Evolutionary conservation across 768 basidiomycete genomes (phyloP).

Genomic region (Suillus fuscotomentosus): DNA sequence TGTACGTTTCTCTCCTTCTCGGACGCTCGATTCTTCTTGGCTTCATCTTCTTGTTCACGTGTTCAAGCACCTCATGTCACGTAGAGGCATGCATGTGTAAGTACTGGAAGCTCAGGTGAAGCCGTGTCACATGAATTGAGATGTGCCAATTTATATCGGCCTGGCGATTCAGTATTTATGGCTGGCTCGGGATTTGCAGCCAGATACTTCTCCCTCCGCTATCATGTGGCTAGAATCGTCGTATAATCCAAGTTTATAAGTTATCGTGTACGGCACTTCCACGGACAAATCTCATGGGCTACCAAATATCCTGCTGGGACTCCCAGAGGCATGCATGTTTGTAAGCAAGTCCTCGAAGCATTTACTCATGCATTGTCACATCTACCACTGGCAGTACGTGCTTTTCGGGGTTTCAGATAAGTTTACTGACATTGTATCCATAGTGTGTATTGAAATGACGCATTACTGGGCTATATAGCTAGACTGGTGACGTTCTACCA

Average conservation of each 20-base stretch:
- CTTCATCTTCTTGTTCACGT: not conserved
- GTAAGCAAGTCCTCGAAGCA: constrained; percentile 9
- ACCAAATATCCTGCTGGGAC: constrained; percentile 10
- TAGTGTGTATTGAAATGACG: constrained; percentile 13
- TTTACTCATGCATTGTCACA: not conserved
- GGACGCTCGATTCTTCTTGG: too few relatives aligned
- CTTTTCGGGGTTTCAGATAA: not conserved
- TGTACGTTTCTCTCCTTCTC: too few relatives aligned
- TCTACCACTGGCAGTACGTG: not conserved
- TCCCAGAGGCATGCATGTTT: constrained; percentile 6
- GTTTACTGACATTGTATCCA: constrained; percentile 3
- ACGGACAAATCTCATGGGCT: not conserved
- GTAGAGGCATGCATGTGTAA: not conserved
- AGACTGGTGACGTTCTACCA: constrained; percentile 11
- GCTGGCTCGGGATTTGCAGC: not conserved
- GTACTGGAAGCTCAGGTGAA: not conserved
- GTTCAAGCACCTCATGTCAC: too few relatives aligned
- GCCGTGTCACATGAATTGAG: not conserved
- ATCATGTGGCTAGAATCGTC: not conserved
- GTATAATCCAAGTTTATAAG: not conserved
- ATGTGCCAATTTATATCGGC: not conserved
- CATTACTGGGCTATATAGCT: constrained; percentile 3
- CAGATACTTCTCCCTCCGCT: not conserved
- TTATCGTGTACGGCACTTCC: not conserved
- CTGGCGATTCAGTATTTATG: not conserved